Base-by-base conservation (phyloP, 2,329 filamentous ascomycete genomes). In the Bipolaris gigantea region DNA sequence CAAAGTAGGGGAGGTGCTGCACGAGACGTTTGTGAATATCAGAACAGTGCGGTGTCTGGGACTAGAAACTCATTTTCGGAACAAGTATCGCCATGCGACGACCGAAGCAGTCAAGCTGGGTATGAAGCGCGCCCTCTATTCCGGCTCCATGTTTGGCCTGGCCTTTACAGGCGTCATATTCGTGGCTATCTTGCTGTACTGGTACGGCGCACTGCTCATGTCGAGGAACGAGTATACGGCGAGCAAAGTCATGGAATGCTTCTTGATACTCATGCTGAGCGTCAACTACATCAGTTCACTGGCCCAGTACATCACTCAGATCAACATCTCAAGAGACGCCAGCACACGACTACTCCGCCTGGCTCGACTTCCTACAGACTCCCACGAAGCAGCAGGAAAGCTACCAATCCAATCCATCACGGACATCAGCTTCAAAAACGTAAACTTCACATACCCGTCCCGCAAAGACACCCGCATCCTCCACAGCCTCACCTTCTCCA, bases 201-300 rank as follows among this genome's bases (percentile, higher is more conserved):
- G 88, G 76, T 95, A 93, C 67, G 90, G 89, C 2, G 85, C 86
- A 0, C 75, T 82, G 0, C 79, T 96, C 10, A 80, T 89, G 5
- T 79, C 80, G 0, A 72, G 74, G 39, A 67, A 77, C 9, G 74
- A 81, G 35, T 74, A 77, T 60, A 79, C 77, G 0, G 81, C 88
- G 0, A 78, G 81, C 1, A 76, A 81, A 1, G 82, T 94, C 16
- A 76, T 96, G 25, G 84, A 88, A 56, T 89, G 94, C 0, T 86
- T 94, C 63, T 89, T 92, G 32, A 81, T 96, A 48, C 81, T 97
- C 1, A 81, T 96, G n/a, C 89, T 97, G 69, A 88, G 89, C 56
- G 84, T 96, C 51, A 85, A 87, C 10, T 90, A 88, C 10, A 84
- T 89, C 2, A 85, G 85, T 33, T 81, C 81, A 30, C 84, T 94